Base-by-base conservation (phyloP, 352 stramenopile species). In the Phytophthora litchii region DNA sequence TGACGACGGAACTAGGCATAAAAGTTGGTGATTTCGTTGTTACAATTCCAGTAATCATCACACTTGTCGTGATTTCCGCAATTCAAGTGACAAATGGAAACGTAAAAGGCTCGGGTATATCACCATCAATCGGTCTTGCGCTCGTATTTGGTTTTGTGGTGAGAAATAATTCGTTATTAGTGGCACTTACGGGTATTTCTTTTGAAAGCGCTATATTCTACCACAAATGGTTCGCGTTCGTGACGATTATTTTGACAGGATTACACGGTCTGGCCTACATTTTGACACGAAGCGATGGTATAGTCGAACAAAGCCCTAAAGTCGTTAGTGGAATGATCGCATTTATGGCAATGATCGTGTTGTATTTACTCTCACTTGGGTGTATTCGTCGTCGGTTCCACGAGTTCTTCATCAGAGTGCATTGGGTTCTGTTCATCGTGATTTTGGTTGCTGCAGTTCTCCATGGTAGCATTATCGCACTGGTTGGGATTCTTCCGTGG, bases 381-480 rank as follows among this genome's bases (percentile, higher is more conserved):
- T 40, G 29, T 3, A 62, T 86, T 46, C 68, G 67, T 0, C 76
- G 72, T 13, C 65, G 59, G 1, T 83, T 72, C 45, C 76, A 76
- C 47, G 54, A 84, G 41, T 51, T 83, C 4, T 87, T 84, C 46
- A n/a, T 81, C 9, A 66, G 60, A 1, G 32, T 37, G 0, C 77
- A 87, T 59, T 83, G 70, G 69, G n/a, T 87, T 6, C 52, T 87
- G 17, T 81, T 84, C 55, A 50, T 77, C 20, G 31, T 67, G 10
- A 51, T 87, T 35, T 21, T 84, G 0, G 61, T 75, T 0, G 54
- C 78, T 10, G 50, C 64, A 0, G 46, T 79, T 0, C 63, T 83
- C 13, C 74, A 87, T 23, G 60, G 70, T 20, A 64, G 69, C 0
- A 29, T 60, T 4, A 42, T 74, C 8, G 67, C 57, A 0, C 16